Conservation (phyloP, 2,329 filamentous ascomycete genomes). For the Capronia epimyces region DNA sequence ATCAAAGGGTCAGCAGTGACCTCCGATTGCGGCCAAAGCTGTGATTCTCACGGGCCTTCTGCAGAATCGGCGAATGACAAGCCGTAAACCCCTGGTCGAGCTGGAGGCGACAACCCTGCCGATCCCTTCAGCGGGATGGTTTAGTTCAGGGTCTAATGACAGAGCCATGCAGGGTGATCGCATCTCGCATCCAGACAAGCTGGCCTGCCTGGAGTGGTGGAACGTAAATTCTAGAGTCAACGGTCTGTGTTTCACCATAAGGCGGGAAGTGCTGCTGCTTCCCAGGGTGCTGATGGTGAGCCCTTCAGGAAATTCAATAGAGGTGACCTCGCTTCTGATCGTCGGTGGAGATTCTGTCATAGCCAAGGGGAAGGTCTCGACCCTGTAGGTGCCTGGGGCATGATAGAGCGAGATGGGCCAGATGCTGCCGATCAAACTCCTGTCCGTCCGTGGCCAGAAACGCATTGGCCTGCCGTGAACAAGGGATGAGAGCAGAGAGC, state of each 20-base stretch:
- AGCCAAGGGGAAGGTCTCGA: not conserved
- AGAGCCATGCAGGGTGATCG: constrained; percentile 18
- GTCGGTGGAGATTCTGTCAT: not conserved
- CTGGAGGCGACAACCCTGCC: constrained; percentile 20
- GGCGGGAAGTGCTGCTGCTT: not conserved
- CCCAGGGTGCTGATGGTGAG: not conserved
- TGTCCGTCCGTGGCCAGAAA: not conserved
- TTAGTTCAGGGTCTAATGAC: constrained; percentile 13
- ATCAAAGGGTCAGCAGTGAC: constrained; percentile 15
- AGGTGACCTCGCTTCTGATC: not conserved
- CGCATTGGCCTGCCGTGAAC: too few relatives aligned
- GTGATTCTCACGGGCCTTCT: constrained; percentile 9
- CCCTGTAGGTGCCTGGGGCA: not conserved
- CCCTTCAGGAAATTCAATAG: not conserved
- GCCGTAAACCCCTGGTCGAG: not conserved
- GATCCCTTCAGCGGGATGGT: constrained; percentile 11
- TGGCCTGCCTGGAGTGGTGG: not conserved
- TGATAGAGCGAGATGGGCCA: not conserved
- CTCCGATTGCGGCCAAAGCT: constrained; percentile 19
- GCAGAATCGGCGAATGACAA: constrained; percentile 12
- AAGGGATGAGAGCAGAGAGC: too few relatives aligned
- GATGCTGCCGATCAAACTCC: not conserved
- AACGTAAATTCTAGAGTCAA: constrained; percentile 12
- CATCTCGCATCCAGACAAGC: constrained; percentile 14
- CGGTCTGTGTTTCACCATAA: constrained; percentile 1